These are phyloP conservation scores for Diaporthe nobilis DNA, from an alignment of 2,329 filamentous ascomycete genomes.

Conservation along the genomic window DNA sequence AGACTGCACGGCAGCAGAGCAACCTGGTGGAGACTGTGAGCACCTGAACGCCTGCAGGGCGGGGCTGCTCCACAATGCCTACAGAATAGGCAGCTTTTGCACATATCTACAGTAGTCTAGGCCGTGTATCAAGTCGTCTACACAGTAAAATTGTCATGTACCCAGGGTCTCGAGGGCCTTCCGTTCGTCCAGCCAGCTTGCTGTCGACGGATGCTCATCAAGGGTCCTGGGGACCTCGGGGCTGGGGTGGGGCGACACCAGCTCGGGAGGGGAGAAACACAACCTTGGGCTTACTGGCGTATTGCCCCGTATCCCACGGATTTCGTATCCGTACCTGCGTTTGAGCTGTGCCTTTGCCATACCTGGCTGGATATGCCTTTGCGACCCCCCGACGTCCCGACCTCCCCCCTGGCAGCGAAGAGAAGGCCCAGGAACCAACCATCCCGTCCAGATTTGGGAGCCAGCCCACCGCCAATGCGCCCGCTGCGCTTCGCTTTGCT, in stretches of 20 bases:
- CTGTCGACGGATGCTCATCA: neutral
- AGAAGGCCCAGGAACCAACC: constrained; percentile 12
- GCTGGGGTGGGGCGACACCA: constrained; percentile 15
- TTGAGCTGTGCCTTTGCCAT: neutral
- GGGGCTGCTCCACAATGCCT: neutral
- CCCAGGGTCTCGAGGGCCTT: constrained; percentile 1
- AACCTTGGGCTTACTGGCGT: neutral
- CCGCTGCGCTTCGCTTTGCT: constrained; percentile 10
- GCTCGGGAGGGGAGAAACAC: constrained; percentile 3
- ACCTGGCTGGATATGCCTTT: neutral
- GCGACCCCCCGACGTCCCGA: constrained; percentile 20
- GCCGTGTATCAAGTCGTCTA: neutral
- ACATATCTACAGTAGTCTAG: neutral
- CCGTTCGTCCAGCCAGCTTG: constrained; percentile 5
- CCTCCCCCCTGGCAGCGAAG: neutral
- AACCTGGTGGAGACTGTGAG: neutral
- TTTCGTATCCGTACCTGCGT: constrained; percentile 24
- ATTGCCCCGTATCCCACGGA: constrained; percentile 2
- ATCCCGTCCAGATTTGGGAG: neutral
- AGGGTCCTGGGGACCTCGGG: constrained; percentile 29
- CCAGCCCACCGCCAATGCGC: constrained; percentile 1
- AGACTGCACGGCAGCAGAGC: neutral
- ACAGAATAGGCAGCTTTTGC: neutral
- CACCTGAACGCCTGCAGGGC: neutral
- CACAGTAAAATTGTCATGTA: neutral